These are phyloP conservation scores for Chamaenerion angustifolium DNA, from an alignment of 345 rosid genomes.

Conservation along the genomic window DNA sequence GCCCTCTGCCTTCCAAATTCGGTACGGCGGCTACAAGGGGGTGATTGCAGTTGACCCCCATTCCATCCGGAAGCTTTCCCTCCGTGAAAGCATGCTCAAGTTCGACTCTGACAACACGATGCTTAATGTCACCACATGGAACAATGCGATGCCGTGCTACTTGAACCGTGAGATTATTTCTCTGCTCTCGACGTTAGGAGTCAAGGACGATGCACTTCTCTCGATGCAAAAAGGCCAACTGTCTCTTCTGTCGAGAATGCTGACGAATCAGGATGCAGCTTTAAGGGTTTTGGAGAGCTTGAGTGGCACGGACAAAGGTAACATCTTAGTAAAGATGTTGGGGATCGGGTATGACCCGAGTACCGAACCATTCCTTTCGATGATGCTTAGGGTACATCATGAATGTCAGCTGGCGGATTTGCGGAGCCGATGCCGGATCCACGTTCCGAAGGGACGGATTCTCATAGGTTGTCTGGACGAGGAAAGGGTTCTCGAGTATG, in stretches of 20 bases:
- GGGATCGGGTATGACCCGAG: conserved; percentile 60
- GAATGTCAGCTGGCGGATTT: conserved; percentile 52
- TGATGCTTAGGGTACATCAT: conserved; percentile 76
- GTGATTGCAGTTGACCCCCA: conserved; percentile 69
- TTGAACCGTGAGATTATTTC: conserved; percentile 74
- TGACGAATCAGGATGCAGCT: conserved; percentile 49
- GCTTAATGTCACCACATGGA: conserved; percentile 91
- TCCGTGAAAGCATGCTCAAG: conserved; percentile 73
- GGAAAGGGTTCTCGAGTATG: conserved; percentile 55
- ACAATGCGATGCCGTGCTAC: conserved; percentile 75
- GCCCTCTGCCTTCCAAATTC: conserved; percentile 92
- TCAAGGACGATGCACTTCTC: conserved; percentile 54
- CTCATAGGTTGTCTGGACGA: conserved; percentile 90
- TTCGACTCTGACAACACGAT: conserved; percentile 68
- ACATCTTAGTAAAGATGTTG: conserved; percentile 58
- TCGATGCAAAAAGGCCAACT: conserved; percentile 53
- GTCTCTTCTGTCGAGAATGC: conserved; percentile 47
- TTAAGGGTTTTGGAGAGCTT: conserved; percentile 49
- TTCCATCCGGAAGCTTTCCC: conserved; percentile 65
- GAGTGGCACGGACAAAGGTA: conserved; percentile 35
- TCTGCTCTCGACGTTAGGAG: conserved; percentile 72
- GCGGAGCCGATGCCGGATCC: conserved; percentile 57
- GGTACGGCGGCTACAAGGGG: conserved; percentile 95
- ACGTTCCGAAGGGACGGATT: conserved; percentile 71
- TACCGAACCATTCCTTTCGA: conserved; percentile 63